Percentiles rank a stretch among this genome's conserved stretches.
Evolutionary conservation across 441 rosid species (phyloP).

Genomic region (Brassica hybrid): DNA sequence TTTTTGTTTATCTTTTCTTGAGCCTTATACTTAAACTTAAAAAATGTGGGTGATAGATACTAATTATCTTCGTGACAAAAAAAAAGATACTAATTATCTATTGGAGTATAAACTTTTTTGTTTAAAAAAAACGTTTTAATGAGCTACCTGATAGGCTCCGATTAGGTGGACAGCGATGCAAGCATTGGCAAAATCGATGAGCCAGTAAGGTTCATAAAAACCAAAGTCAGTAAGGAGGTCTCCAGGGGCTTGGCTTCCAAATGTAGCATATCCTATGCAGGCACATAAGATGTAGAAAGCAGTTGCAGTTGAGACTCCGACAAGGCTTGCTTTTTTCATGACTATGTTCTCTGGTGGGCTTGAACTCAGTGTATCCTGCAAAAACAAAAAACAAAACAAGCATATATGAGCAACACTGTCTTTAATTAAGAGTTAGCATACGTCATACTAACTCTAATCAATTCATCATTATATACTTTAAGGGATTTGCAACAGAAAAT

Average conservation of each 20-base stretch:
- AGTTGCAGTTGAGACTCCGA: constrained; percentile 48
- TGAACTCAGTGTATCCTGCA: not conserved
- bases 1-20: not conserved
- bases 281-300: constrained; percentile 64
- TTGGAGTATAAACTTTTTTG: too few species aligned
- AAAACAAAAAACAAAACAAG: not conserved
- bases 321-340: not conserved
- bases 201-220: constrained; percentile 69
- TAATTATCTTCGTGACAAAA: too few species aligned
- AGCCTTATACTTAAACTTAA: not conserved
- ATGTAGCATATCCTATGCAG: constrained; percentile 62
- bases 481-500: not conserved
- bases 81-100: not conserved
- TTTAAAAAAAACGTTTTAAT: too few species aligned
- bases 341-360: not conserved
- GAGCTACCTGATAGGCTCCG: not conserved
- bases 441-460: not conserved
- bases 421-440: not conserved
- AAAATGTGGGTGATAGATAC: not conserved
- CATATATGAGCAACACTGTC: not conserved
- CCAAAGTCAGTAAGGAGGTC: constrained; percentile 69
- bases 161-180: constrained; percentile 43
- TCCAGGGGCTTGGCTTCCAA: constrained; percentile 61
- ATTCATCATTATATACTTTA: constrained; percentile 27
- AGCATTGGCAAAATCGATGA: constrained; percentile 60